Evolutionary conservation across 495 filamentous ascomycete species (phyloP).

Genomic region (Aspergillus sclerotioniger): DNA sequence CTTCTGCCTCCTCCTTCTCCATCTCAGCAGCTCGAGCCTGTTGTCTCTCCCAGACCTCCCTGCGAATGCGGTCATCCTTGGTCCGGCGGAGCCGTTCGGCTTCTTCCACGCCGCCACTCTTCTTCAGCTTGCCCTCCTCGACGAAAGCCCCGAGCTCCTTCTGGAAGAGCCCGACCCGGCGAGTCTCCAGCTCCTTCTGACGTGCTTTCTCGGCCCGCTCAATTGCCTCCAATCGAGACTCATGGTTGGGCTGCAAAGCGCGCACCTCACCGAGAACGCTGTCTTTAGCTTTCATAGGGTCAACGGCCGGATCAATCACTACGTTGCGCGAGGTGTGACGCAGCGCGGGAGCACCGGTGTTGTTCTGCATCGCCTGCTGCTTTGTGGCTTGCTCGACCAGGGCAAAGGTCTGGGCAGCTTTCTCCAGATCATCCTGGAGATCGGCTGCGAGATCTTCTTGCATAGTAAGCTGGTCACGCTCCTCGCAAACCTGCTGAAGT

Average conservation of each 20-base stretch:
- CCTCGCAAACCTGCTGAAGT: conserved; percentile 88
- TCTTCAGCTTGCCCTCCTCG: conserved; percentile 88
- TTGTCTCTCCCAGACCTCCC: conserved; percentile 79
- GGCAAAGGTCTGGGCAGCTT: conserved; percentile 85
- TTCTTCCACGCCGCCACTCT: conserved; percentile 92
- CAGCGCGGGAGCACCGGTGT: conserved; percentile 37
- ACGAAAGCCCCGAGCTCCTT: conserved; percentile 89
- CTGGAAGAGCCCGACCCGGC: conserved; percentile 75
- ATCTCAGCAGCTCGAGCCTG: conserved; percentile 48
- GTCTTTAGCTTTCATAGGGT: conserved; percentile 82
- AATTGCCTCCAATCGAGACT: conserved; percentile 88
- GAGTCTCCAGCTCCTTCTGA: conserved; percentile 79
- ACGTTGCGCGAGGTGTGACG: conserved; percentile 59
- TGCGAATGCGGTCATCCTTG: conserved; percentile 83
- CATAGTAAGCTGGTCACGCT: conserved; percentile 88
- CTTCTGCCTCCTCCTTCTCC: conserved; percentile 29
- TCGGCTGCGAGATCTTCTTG: conserved; percentile 92
- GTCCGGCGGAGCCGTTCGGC: conserved; percentile 78
- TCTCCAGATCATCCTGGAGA: conserved; percentile 90
- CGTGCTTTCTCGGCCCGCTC: conserved; percentile 88
- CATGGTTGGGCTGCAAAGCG: conserved; percentile 92
- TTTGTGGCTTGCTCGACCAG: conserved; percentile 95
- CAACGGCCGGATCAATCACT: conserved; percentile 60
- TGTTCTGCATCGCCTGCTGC: conserved; percentile 79
- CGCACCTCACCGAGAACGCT: conserved; percentile 89